A percentile compares a stretch with the other conserved stretches of the same genome.
These are phyloP conservation scores for Boletus hoseneyae DNA, from an alignment of 1,284 basidiomycete species.

Conservation along the genomic window DNA sequence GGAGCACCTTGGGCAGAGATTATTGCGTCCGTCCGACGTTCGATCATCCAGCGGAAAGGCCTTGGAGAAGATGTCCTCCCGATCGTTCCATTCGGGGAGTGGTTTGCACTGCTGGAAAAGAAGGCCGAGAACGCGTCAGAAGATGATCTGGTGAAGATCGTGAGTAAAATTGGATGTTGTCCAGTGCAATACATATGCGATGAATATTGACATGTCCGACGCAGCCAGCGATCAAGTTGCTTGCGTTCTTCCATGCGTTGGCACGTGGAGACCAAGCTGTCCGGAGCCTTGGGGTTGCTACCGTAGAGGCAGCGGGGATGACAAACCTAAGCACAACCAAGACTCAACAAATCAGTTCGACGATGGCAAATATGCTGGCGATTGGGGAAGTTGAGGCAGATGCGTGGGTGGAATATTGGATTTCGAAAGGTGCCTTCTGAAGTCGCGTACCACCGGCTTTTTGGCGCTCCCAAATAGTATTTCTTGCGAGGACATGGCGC, in stretches of 20 bases:
- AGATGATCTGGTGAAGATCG: constrained; percentile 21
- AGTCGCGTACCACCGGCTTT: too few relatives aligned
- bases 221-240: constrained; percentile 31
- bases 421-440: constrained; percentile 16
- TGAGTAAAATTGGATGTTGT: constrained; percentile 9
- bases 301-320: constrained; percentile 20
- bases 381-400: constrained; percentile 22
- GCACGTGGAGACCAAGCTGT: constrained; percentile 12
- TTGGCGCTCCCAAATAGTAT: too few relatives aligned
- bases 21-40: constrained; percentile 11
- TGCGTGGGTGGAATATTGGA: constrained; percentile 30
- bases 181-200: too few relatives aligned
- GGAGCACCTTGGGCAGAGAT: constrained; percentile 17
- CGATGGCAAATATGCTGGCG: constrained; percentile 22
- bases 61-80: constrained; percentile 9
- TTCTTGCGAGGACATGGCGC: too few relatives aligned
- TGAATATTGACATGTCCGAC: not conserved
- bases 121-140: constrained; percentile 17
- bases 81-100: constrained; percentile 24
- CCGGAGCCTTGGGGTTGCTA: not conserved
- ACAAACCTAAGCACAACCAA: constrained; percentile 21
- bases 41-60: constrained; percentile 7
- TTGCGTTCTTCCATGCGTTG: constrained; percentile 25
- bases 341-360: constrained; percentile 16
- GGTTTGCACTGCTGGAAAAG: constrained; percentile 23